phyloP scores from a whole-genome alignment of 129 eudicot species.

The Scalesia atractyloides region DNA sequence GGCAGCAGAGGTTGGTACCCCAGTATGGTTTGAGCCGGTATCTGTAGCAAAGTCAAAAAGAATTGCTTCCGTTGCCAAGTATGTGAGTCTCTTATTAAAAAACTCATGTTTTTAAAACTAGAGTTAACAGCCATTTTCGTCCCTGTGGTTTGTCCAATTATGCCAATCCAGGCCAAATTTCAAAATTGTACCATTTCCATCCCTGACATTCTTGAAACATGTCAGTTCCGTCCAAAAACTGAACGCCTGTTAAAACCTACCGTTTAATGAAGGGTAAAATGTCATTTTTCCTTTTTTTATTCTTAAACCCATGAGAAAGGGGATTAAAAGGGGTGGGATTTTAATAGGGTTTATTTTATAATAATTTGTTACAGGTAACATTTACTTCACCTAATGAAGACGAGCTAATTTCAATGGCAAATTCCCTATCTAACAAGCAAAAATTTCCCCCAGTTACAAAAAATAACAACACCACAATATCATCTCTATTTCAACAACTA shows the following conservation, averaged over 20 bases:
- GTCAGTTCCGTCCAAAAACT: too few species aligned
- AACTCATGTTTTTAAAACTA: background rate
- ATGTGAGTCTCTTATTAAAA: slow-evolving; percentile 58
- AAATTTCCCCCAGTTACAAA: slow-evolving; percentile 45
- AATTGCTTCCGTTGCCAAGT: slow-evolving; percentile 67
- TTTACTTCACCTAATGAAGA: slow-evolving; percentile 93
- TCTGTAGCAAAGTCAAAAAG: slow-evolving; percentile 88
- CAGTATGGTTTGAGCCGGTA: slow-evolving; percentile 99
- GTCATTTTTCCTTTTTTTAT: too few species aligned
- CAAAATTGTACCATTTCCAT: too few species aligned
- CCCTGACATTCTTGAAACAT: too few species aligned
- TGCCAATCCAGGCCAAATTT: too few species aligned
- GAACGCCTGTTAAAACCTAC: too few species aligned
- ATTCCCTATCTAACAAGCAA: slow-evolving; percentile 56
- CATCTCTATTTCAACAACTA: slow-evolving; percentile 57
- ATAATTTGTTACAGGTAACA: slow-evolving; percentile 47
- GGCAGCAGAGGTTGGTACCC: slow-evolving; percentile 69
- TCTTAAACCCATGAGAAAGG: too few species aligned
- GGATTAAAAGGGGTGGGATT: too few species aligned
- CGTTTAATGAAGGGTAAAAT: too few species aligned
- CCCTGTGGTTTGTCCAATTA: too few species aligned
- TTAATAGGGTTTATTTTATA: too few species aligned
- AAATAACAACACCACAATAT: slow-evolving; percentile 20
- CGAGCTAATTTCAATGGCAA: slow-evolving; percentile 94
- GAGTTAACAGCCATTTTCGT: too few species aligned